Evolutionary conservation across 441 rosid genomes (phyloP).

Genomic region (Euphorbia celastroides): DNA sequence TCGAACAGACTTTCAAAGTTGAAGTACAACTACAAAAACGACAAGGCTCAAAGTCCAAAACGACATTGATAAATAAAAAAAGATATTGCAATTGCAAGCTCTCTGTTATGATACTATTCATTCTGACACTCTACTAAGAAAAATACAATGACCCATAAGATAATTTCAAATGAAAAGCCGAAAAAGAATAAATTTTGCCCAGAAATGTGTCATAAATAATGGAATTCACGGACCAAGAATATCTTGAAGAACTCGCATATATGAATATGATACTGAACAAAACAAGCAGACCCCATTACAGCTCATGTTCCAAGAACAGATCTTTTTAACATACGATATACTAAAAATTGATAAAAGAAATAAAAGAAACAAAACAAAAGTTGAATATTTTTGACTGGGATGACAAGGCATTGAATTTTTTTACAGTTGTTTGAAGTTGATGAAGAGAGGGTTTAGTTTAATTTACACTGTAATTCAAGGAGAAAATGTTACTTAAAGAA

Average conservation of each 20-base stretch:
- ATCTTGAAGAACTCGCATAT: constrained; percentile 33
- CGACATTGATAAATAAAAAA: constrained; percentile 17
- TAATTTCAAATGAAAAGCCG: not conserved
- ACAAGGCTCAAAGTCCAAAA: constrained; percentile 18
- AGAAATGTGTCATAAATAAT: constrained; percentile 29
- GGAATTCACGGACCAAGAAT: constrained; percentile 57
- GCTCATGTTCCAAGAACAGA: constrained; percentile 32
- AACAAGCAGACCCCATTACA: not conserved
- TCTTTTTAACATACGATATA: constrained; percentile 4
- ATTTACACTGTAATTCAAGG: not conserved
- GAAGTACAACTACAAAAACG: constrained; percentile 10
- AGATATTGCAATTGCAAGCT: constrained; percentile 12
- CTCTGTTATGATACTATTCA: constrained; percentile 27
- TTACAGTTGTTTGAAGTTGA: constrained; percentile 16
- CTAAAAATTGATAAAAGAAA: constrained; percentile 20
- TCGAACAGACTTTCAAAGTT: constrained; percentile 5
- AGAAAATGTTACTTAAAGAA: not conserved
- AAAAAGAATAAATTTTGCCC: constrained; percentile 16
- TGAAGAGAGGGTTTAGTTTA: constrained; percentile 31
- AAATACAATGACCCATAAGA: constrained; percentile 11
- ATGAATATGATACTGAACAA: not conserved
- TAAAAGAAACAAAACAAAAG: constrained; percentile 26
- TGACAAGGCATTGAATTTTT: constrained; percentile 12
- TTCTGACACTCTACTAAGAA: constrained; percentile 20
- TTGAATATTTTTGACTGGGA: constrained; percentile 35